Base-by-base conservation (phyloP, 2,329 filamentous ascomycete genomes). In the Phyllosticta paracitricarpa region DNA sequence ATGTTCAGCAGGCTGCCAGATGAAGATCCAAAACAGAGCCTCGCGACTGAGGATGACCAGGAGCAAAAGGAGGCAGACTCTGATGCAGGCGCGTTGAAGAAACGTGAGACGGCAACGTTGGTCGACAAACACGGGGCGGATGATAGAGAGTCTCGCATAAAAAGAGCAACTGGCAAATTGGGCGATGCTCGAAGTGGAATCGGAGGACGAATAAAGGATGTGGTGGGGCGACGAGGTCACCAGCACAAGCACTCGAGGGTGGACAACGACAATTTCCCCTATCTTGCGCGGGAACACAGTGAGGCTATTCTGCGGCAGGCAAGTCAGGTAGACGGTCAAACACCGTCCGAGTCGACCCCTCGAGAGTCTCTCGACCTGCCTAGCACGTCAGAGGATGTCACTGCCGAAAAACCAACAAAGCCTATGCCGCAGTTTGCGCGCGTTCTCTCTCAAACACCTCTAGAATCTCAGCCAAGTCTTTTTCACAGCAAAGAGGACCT, bases 121-220 rank as follows among this genome's bases (percentile, higher is more conserved):
- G 51, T 48, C 14, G 60, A 62, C 24, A 61, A 54, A 22, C 53
- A 58, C 22, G 57, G 51, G 22, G 56, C 53, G 3, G 61, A 62
- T n/a, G 53, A 63, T 17, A 59, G 58, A 26, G 62, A 63, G 22
- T 59, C 57, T 8, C 66, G 71, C 35, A 83, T 92, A 72, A 94
- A 89, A 71, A 89, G 86, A 63, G 89, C 94, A 17, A 88, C 88
- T 2, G 89, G 84, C 4, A 88, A 88, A 65, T 88, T 89, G 70
- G 89, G 83, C 64, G 91, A 95, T 73, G 89, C 91, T 54, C 86
- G 88, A 55, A 91, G 88, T 61, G 91, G 91, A 0, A 81, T 96
- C 61, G 89, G 60, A 51, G 60, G 89, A 1, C 86, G 89, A 40
- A 91, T 97, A 71, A 92, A 92, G 69, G 91, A 93, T 70, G 90